Evolutionary conservation across 129 eudicot species (phyloP), one percentile per base, ranked within the genome.

Genomic region (Apium graveolens): DNA sequence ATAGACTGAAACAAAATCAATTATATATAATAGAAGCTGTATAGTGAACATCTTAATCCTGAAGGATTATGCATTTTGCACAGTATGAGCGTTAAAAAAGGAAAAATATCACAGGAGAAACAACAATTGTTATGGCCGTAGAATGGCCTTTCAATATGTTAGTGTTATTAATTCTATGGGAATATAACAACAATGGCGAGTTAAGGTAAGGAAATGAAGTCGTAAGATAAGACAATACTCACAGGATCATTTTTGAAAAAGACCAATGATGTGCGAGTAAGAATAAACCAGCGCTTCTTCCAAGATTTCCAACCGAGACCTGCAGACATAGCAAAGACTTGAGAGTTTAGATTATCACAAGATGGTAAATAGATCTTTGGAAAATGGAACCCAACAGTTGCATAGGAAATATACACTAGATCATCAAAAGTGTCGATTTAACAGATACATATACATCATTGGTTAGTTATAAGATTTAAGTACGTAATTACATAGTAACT

Each of bases 231-330:
- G 65, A 68, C 55, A 21, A 66, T 74, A 90, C 98, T 83, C 72
- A 94, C 98, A 14, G 98, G 98, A 79, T 95, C 97, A 82, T 88
- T 91, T 86, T 91, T 95, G 84, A 95, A 95, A 86, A 95, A 95
- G 75, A 95, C 98, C 87, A 95, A 88, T 46, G 98, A 95, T 51
- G 97, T 91, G 70, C 98, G 96, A 65, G 98, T 94, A 70, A 94
- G 96, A 84, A 94, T 94, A 81, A 94, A 94, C 98, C 98, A 94
- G 16, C 98, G 90, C 86, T 94, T 94, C 86, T 94, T 94, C 98
- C 98, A 94, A 74, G 98, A 91, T 84, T 88, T 94, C 98, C 98
- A 94, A 63, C 98, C 98, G 80, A 94, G 78, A 41, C 97, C 98
- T 94, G 96, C 85, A 80, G 79, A 71, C 69, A 65, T 21, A 43